These are phyloP conservation scores for Fusarium citri DNA, from an alignment of 2,329 filamentous ascomycete genomes.

Conservation along the genomic window DNA sequence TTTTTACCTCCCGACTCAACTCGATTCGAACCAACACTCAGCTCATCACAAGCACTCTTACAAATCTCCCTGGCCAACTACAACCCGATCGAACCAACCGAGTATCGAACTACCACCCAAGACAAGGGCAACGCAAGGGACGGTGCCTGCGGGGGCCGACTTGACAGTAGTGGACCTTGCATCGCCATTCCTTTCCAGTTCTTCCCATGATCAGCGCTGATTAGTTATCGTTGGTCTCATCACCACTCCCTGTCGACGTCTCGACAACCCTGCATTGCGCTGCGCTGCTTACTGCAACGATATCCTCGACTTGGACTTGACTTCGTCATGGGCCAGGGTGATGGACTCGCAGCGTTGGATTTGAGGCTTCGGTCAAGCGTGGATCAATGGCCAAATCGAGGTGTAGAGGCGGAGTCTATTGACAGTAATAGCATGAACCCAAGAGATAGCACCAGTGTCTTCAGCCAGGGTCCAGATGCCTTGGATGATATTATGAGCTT, in stretches of 20 bases:
- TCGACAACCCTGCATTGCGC: conserved; percentile 35
- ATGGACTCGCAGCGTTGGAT: conserved; percentile 38
- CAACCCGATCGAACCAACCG: conserved; percentile 22
- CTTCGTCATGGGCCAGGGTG: conserved; percentile 45
- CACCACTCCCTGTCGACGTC: conserved; percentile 41
- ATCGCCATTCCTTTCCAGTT: conserved; percentile 44
- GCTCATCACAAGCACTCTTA: neutral
- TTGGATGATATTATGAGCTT: conserved; percentile 45
- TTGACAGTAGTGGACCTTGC: conserved; percentile 44
- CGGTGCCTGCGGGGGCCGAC: conserved; percentile 22
- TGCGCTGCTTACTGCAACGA: conserved; percentile 22
- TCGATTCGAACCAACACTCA: conserved; percentile 1
- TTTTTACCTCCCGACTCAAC: neutral
- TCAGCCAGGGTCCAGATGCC: conserved; percentile 28
- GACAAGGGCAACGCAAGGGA: conserved; percentile 20
- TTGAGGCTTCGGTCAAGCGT: conserved; percentile 39
- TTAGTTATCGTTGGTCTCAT: conserved; percentile 34
- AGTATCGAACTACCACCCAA: conserved; percentile 16
- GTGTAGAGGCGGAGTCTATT: conserved; percentile 24
- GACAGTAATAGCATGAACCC: conserved; percentile 27
- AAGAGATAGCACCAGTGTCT: conserved; percentile 30
- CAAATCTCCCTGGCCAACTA: neutral
- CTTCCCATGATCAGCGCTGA: conserved; percentile 44
- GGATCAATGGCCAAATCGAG: conserved; percentile 31
- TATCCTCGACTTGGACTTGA: conserved; percentile 24